Base-by-base conservation (phyloP, 2,329 filamentous ascomycete genomes). In the Aspergillus viridinutans region DNA sequence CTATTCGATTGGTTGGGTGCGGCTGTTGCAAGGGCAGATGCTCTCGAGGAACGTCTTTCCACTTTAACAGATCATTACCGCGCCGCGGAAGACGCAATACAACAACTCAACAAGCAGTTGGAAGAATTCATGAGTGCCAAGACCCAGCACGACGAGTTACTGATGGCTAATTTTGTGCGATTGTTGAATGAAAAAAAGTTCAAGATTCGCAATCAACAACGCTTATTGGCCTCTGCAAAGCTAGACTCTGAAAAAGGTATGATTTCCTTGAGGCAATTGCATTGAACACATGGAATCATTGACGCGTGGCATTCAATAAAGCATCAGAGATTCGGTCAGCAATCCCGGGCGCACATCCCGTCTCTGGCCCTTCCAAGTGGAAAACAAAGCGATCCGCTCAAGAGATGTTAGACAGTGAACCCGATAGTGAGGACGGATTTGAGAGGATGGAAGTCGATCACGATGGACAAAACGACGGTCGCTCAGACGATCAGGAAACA, bases 161-260 rank as follows among this genome's bases (percentile, higher is more conserved):
- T 87, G 60, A 69, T 87, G n/a, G 74, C 77, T 55, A 85, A 84
- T 65, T 86, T 85, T 59, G 78, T 78, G 53, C 77, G 79, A 50
- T 64, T 87, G 25, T 71, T 87, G 8, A 87, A 87, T 57, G 79
- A 82, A 60, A 87, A 87, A 72, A 87, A 87, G 72, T 74, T 83
- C 5, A 87, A 87, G 66, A 86, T 87, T 50, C 74, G 85, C 51
- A 84, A 85, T 63, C 83, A 85, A 68, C 82, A 84, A 64, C 77
- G 83, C 23, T 69, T 86, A 5, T 67, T 86, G 14, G 77, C 78
- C 17, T 74, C 76, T 29, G 80, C 80, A 8, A 81, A 80, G 54
- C 61, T 78, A 20, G 75, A 82, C 63, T 62, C 65, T 26, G 63
- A 61, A 26, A 72, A 70, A 69, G 63, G 71, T 77, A 67, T 56